Percentiles rank a stretch among this genome's conserved stretches.
phyloP scores from a whole-genome alignment of 169 alveolate species.

The Plasmodium billcollinsi region DNA sequence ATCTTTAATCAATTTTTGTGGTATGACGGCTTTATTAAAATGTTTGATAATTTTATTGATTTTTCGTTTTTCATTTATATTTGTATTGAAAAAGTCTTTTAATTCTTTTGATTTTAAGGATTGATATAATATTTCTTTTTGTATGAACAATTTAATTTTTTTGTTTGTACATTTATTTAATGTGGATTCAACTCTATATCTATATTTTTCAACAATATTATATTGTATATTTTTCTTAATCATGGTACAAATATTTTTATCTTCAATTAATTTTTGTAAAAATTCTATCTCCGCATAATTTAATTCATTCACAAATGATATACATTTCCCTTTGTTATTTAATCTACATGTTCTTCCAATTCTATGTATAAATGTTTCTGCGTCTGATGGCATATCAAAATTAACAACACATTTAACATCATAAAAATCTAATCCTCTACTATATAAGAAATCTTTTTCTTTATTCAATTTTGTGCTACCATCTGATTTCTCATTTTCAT shows the following conservation, averaged over 20 bases:
- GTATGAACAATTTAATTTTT: constrained; percentile 38
- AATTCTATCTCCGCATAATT: constrained; percentile 71
- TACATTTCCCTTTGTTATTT: constrained; percentile 91
- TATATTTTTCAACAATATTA: constrained; percentile 31
- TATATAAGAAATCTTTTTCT: constrained; percentile 79
- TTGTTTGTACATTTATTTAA: constrained; percentile 44
- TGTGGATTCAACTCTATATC: constrained; percentile 70
- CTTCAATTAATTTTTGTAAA: constrained; percentile 13
- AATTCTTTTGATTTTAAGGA: constrained; percentile 47
- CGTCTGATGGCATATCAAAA: constrained; percentile 96
- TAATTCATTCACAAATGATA: constrained; percentile 83
- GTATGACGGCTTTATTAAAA: constrained; percentile 27
- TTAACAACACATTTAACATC: constrained; percentile 96
- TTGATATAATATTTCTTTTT: constrained; percentile 58
- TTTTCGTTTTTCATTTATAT: constrained; percentile 28
- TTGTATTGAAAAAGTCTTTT: constrained; percentile 49
- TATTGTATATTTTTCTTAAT: neutral
- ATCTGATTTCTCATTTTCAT: constrained; percentile 66
- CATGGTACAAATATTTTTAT: constrained; percentile 37
- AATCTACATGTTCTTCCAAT: constrained; percentile 99
- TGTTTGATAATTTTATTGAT: constrained; percentile 39
- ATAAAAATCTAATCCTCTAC: constrained; percentile 97
- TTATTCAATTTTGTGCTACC: constrained; percentile 46
- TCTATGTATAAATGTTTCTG: constrained; percentile 96
- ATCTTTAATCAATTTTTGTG: constrained; percentile 59